Base-by-base conservation (phyloP, 2,329 filamentous ascomycete genomes). In the Colletotrichum sidae region DNA sequence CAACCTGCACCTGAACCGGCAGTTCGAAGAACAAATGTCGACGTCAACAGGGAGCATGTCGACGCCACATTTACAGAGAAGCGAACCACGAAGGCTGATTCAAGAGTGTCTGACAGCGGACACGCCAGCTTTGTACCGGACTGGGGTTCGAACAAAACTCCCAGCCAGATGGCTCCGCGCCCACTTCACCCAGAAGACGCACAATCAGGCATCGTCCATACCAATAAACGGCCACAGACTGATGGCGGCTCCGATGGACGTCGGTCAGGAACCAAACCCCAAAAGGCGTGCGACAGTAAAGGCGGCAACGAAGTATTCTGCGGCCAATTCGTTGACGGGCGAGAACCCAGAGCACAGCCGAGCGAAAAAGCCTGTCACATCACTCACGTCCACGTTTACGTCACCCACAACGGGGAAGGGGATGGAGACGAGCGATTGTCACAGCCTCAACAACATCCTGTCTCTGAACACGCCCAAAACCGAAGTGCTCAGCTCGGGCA, bases 341-440 rank as follows among this genome's bases (percentile, higher is more conserved):
- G 47, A 42, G 39, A 57, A 17, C 33, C 44, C n/a, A 13, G 15
- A 11, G 39, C 34, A 35, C n/a, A 15, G 25, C 34, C 34, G 25
- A 47, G 45, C 13, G 50, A 47, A 46, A 39, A 33, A 10, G 7
- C 12, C 13, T 57, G 58, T 42, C 63, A 65, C 51, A 37, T 57
- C 42, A 65, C 63, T 25, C 63, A 65, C 15, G 63, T 65, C 37
- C 63, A 65, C 37, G 63, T 65, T 53, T 65, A 65, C 42, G 56
- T 65, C 46, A 65, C 52, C 7, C 47, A 58, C 35, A 49, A 57
- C 7, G 47, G 39, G 25, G 39, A 34, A 42, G 52, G 35, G 12
- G 15, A 41, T 12, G 25, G 25, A 25, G 25, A 4, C 25, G 25
- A 25, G 25, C 25, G 25, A 25, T 8, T 47, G 37, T 13, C 39